A percentile compares a stretch with the other conserved stretches of the same genome.
Conservation (phyloP, 2,329 filamentous ascomycete genomes). For the Alternaria atra region DNA sequence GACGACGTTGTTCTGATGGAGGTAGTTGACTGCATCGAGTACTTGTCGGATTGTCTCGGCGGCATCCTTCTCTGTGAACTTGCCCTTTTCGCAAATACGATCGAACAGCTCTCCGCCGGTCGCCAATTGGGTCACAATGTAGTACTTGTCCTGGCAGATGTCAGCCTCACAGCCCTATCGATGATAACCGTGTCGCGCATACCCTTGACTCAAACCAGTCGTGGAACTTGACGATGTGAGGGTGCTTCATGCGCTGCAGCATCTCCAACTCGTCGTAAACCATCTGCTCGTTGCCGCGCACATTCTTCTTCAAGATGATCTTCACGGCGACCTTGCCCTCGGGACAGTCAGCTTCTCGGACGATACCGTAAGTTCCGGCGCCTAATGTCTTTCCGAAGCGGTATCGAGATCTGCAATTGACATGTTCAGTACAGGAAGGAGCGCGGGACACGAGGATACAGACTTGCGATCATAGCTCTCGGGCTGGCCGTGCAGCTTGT, state of each 20-base stretch:
- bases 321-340: constrained; percentile 93
- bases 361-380: constrained; percentile 97
- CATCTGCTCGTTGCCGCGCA: constrained; percentile 98
- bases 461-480: constrained; percentile 99
- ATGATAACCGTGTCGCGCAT: constrained; percentile 42
- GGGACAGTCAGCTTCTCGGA: constrained; percentile 89
- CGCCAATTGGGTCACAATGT: constrained; percentile 96
- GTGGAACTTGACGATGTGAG: constrained; percentile 95
- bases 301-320: constrained; percentile 99
- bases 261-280: constrained; percentile 97
- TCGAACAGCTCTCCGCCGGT: constrained; percentile 97
- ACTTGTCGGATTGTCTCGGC: constrained; percentile 96
- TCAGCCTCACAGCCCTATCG: constrained; percentile 23
- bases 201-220: constrained; percentile 99
- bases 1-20: constrained; percentile 93
- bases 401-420: constrained; percentile 75
- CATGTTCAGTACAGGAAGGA: constrained; percentile 40
- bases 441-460: constrained; percentile 41
- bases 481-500: constrained; percentile 94
- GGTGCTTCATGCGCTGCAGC: constrained; percentile 88
- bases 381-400: constrained; percentile 92
- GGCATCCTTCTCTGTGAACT: constrained; percentile 98
- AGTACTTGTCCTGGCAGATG: constrained; percentile 87
- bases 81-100: constrained; percentile 96
- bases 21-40: constrained; percentile 89